A percentile compares a stretch with the other conserved stretches of the same genome.
phyloP scores from a whole-genome alignment of 108 stramenopile species.

The Schizochytrium sp. region DNA sequence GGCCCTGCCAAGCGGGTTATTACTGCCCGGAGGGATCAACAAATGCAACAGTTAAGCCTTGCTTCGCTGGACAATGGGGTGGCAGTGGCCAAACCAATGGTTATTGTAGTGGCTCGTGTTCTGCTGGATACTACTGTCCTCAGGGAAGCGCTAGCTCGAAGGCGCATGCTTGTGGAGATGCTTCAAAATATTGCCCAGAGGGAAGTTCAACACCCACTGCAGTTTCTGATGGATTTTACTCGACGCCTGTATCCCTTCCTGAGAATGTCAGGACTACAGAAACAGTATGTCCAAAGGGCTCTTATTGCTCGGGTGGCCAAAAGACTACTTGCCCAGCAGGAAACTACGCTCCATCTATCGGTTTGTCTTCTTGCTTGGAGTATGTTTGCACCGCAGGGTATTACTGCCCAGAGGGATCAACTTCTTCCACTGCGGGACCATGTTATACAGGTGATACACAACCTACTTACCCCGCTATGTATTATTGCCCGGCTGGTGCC shows the following conservation, averaged over 20 bases:
- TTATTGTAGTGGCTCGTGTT: conserved; percentile 61
- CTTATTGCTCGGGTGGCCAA: conserved; percentile 16
- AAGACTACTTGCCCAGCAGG: conserved; percentile 60
- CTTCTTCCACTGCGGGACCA: conserved; percentile 26
- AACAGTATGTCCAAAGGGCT: conserved; percentile 34
- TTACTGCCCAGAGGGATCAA: conserved; percentile 58
- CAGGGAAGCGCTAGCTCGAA: neutral
- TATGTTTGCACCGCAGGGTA: conserved; percentile 62
- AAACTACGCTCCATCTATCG: conserved; percentile 27
- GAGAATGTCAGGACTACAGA: neutral
- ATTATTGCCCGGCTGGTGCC: conserved; percentile 51
- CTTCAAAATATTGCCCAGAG: conserved; percentile 28
- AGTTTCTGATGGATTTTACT: conserved; percentile 5
- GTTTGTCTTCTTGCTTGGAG: neutral
- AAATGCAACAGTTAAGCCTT: neutral
- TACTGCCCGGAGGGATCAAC: conserved; percentile 6
- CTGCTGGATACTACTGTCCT: conserved; percentile 63
- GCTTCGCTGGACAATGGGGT: conserved; percentile 28
- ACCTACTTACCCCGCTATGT: conserved; percentile 5
- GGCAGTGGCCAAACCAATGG: conserved; percentile 22
- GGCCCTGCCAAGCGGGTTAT: conserved; percentile 44
- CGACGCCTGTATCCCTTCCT: neutral
- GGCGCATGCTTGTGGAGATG: neutral
- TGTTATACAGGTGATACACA: neutral
- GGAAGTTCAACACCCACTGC: neutral